phyloP scores from a whole-genome alignment of 768 basidiomycete genomes.

The Amanita thiersii region DNA sequence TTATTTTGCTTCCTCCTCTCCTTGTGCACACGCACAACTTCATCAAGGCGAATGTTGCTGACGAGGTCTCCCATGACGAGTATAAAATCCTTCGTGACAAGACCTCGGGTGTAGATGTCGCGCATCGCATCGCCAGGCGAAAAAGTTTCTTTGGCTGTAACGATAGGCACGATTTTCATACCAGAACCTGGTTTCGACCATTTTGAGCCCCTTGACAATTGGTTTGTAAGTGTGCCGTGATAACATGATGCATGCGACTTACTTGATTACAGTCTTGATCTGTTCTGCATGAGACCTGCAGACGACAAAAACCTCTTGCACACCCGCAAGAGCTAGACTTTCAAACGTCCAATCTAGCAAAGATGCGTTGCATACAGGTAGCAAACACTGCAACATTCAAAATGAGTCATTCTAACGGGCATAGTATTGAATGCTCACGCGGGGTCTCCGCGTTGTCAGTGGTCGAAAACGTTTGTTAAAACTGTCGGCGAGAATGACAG shows the following conservation, averaged over 20 bases:
- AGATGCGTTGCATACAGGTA: constrained; percentile 91
- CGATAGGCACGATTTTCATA: constrained; percentile 77
- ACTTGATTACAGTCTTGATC: constrained; percentile 83
- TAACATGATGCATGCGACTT: constrained; percentile 18
- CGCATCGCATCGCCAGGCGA: constrained; percentile 90
- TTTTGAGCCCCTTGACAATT: constrained; percentile 56
- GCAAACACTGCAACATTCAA: constrained; percentile 55
- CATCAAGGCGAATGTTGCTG: constrained; percentile 86
- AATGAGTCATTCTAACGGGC: constrained; percentile 10
- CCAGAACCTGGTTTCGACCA: constrained; percentile 77
- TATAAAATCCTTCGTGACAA: constrained; percentile 87
- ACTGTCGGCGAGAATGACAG: constrained; percentile 92
- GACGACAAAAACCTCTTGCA: constrained; percentile 94
- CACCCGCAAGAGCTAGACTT: constrained; percentile 87
- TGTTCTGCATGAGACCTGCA: constrained; percentile 86
- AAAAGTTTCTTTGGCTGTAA: constrained; percentile 81
- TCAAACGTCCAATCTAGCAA: constrained; percentile 97
- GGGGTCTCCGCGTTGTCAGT: constrained; percentile 79
- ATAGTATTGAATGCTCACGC: constrained; percentile 41
- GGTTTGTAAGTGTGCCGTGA: constrained; percentile 10
- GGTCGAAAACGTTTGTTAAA: constrained; percentile 93
- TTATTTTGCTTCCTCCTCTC: constrained; percentile 80
- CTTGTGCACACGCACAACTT: constrained; percentile 84
- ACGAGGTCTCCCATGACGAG: constrained; percentile 89
- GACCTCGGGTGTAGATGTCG: constrained; percentile 86